Conservation (phyloP, 169 alveolate genomes). For the Eimeria mitis region DNA sequence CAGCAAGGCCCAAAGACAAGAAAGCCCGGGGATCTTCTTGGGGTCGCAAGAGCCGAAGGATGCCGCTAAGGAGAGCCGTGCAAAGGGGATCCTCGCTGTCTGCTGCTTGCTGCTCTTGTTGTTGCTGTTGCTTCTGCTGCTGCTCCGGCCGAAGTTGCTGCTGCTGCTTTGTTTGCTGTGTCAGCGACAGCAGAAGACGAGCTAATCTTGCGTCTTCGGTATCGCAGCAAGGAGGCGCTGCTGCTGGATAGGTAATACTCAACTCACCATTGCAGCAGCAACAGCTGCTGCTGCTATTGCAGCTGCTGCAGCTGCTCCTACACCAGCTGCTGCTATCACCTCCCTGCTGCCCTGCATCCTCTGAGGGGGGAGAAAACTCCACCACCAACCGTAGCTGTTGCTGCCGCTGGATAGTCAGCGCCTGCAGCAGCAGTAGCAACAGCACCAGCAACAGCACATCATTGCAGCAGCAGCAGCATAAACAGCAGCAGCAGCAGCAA, state of each 20-base stretch:
- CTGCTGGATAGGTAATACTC: neutral
- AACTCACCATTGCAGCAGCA: constrained; percentile 4
- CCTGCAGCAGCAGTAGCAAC: constrained; percentile 23
- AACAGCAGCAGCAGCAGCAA: neutral
- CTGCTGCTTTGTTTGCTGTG: neutral
- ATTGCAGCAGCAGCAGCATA: neutral
- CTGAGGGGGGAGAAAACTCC: constrained; percentile 2
- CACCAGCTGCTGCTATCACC: neutral
- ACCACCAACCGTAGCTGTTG: constrained; percentile 70
- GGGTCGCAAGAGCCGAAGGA: neutral
- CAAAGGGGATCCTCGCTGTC: constrained; percentile 3
- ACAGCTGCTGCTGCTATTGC: neutral
- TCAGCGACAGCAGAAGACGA: neutral
- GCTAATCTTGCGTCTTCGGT: neutral
- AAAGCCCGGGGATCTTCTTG: constrained; percentile 1
- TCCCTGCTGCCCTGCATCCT: neutral
- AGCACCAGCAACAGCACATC: too few relatives aligned
- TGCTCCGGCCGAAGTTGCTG: too few relatives aligned
- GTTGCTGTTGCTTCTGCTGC: neutral
- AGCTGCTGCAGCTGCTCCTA: constrained; percentile 13
- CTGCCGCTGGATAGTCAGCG: neutral
- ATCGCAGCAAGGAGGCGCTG: neutral
- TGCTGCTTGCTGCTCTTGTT: neutral
- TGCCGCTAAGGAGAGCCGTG: constrained; percentile 30
- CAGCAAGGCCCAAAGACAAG: constrained; percentile 13